phyloP scores from a whole-genome alignment of 176 grass and related monocot species.

The Thinopyrum elongatum region DNA sequence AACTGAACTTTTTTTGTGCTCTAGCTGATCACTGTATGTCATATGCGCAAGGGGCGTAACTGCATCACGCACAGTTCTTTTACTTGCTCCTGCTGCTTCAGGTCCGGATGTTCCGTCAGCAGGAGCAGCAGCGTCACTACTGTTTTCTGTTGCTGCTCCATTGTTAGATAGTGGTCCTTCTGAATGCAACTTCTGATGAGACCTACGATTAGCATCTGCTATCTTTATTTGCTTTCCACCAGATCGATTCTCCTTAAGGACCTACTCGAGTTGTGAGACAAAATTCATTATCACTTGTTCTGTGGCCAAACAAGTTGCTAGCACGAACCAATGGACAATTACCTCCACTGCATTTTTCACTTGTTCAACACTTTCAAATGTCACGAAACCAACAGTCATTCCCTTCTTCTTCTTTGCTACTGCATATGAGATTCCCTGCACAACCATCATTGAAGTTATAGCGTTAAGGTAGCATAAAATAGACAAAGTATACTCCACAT shows the following conservation, averaged over 20 bases:
- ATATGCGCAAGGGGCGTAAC: slow-evolving; percentile 88
- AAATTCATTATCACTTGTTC: neutral
- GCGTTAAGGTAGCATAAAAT: neutral
- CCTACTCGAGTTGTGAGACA: slow-evolving; percentile 31
- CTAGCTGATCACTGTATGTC: slow-evolving; percentile 84
- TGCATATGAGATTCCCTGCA: slow-evolving; percentile 69
- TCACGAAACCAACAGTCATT: slow-evolving; percentile 93
- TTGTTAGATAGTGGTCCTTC: slow-evolving; percentile 27
- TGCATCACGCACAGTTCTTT: slow-evolving; percentile 60
- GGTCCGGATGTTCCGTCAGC: slow-evolving; percentile 31
- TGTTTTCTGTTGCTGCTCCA: slow-evolving; percentile 34
- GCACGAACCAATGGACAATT: slow-evolving; percentile 22
- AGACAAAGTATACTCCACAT: neutral
- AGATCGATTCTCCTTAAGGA: slow-evolving; percentile 56
- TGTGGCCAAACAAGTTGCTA: neutral
- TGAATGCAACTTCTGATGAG: slow-evolving; percentile 48
- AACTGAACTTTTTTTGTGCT: slow-evolving; percentile 75
- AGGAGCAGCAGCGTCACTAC: slow-evolving; percentile 26
- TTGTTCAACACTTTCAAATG: slow-evolving; percentile 64
- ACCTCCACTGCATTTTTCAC: slow-evolving; percentile 72
- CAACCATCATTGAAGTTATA: neutral
- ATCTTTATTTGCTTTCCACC: slow-evolving; percentile 88
- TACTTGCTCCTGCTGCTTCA: slow-evolving; percentile 35
- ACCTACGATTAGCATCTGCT: slow-evolving; percentile 74
- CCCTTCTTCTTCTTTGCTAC: slow-evolving; percentile 86